These are phyloP conservation scores for Paralagenidium karlingii DNA, from an alignment of 352 stramenopile species.

Conservation along the genomic window DNA sequence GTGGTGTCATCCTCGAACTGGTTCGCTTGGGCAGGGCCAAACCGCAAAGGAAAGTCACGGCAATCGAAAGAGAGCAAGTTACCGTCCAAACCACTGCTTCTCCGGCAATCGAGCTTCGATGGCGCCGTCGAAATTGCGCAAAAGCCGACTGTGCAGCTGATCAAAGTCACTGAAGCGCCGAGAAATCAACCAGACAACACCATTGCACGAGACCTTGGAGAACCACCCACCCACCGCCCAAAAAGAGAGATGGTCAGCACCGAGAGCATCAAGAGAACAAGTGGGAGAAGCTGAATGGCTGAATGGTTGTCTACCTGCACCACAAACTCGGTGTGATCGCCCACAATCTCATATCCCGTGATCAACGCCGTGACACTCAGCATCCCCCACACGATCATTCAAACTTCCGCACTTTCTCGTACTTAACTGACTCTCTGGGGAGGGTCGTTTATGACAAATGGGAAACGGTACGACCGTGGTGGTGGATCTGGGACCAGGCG, in stretches of 20 bases:
- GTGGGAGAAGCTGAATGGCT: background rate
- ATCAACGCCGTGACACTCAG: conserved; percentile 72
- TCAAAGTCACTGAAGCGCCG: conserved; percentile 82
- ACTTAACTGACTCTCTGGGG: background rate
- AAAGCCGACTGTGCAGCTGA: conserved; percentile 66
- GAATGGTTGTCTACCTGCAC: conserved; percentile 22
- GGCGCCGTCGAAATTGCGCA: conserved; percentile 55
- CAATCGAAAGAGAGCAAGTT: too few species aligned
- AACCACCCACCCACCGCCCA: background rate
- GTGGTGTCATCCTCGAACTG: too few species aligned
- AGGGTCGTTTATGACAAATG: background rate
- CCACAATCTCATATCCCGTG: conserved; percentile 70
- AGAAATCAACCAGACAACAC: conserved; percentile 70
- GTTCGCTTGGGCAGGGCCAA: too few species aligned
- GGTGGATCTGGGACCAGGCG: too few species aligned
- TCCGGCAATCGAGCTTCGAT: conserved; percentile 57
- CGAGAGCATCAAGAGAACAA: background rate
- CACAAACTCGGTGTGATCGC: conserved; percentile 79
- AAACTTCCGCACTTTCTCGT: background rate
- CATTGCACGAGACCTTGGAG: conserved; percentile 66
- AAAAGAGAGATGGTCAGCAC: background rate
- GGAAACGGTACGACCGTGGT: too few species aligned
- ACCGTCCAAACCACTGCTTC: conserved; percentile 84
- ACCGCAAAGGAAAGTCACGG: too few species aligned
- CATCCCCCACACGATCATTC: conserved; percentile 29